Percentiles rank a stretch among this genome's conserved stretches.
These are phyloP conservation scores for Davidsoniella neocaledoniae DNA, from an alignment of 2,329 filamentous ascomycete genomes.

Conservation along the genomic window DNA sequence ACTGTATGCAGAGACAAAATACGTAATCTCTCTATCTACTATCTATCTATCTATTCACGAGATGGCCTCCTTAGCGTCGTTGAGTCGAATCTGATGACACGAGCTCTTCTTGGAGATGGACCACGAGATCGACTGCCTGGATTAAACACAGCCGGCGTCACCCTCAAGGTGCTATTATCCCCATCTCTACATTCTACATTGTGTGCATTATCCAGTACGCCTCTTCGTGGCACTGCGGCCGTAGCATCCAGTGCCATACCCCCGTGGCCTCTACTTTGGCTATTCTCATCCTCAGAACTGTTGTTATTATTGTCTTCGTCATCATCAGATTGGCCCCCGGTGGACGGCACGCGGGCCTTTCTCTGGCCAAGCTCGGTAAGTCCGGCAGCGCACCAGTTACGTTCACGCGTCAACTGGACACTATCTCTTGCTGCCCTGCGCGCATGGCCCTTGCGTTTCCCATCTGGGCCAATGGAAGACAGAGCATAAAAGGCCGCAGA, in stretches of 20 bases:
- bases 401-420: slow-evolving; percentile 10
- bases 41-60: too few species aligned
- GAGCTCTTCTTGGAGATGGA: not conserved
- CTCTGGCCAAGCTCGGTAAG: slow-evolving; percentile 6
- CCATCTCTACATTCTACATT: not conserved
- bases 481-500: not conserved
- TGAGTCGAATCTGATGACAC: slow-evolving; percentile 5
- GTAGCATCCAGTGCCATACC: too few species aligned
- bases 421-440: slow-evolving; percentile 7
- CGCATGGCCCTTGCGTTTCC: slow-evolving; percentile 6
- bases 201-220: not conserved
- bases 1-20: too few species aligned
- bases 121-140: too few species aligned
- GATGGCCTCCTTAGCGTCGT: not conserved
- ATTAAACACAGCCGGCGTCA: not conserved
- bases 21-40: too few species aligned
- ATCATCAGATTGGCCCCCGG: not conserved
- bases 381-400: slow-evolving; percentile 5
- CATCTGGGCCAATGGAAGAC: not conserved
- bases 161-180: not conserved
- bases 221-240: slow-evolving; percentile 1
- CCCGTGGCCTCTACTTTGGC: too few species aligned
- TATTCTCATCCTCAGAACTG: too few species aligned
- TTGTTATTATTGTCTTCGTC: not conserved
- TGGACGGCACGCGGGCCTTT: not conserved